Percentiles rank a stretch among this genome's conserved stretches.
phyloP scores from a whole-genome alignment of 2,329 filamentous ascomycete species.

The Epichloe coenophiala region DNA sequence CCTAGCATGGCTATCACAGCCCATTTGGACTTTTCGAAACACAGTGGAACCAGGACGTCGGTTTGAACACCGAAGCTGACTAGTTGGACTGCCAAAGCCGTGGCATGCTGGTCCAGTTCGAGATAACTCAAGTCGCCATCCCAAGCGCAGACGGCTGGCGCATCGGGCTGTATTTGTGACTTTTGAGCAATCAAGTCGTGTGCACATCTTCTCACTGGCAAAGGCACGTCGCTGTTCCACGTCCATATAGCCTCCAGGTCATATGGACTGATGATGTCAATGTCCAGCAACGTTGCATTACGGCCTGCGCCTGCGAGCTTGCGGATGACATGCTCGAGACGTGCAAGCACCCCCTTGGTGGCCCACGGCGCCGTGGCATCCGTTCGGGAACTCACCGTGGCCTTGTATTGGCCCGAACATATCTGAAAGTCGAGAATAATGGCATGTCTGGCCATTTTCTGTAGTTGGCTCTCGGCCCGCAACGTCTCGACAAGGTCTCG shows the following conservation, averaged over 20 bases:
- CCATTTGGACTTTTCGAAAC: slow-evolving; percentile 36
- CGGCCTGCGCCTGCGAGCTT: not conserved
- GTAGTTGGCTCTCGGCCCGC: not conserved
- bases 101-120: slow-evolving; percentile 29
- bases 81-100: slow-evolving; percentile 26
- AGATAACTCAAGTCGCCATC: slow-evolving; percentile 33
- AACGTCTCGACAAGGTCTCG: not conserved
- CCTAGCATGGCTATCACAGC: slow-evolving; percentile 30
- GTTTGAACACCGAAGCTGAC: slow-evolving; percentile 18
- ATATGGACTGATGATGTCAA: not conserved
- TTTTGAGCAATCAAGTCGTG: slow-evolving; percentile 32
- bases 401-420: not conserved
- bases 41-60: slow-evolving; percentile 28
- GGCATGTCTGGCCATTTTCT: not conserved
- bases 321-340: not conserved
- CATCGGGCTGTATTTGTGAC: slow-evolving; percentile 21
- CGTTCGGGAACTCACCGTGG: not conserved
- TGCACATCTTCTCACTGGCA: slow-evolving; percentile 27
- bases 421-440: not conserved
- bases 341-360: not conserved
- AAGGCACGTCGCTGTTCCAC: slow-evolving; percentile 31
- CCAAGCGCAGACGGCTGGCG: slow-evolving; percentile 34
- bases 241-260: slow-evolving; percentile 32
- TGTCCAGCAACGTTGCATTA: not conserved
- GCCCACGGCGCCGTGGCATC: not conserved